Evolutionary conservation across 2,329 filamentous ascomycete genomes (phyloP), one percentile per base, ranked within the genome.

Genomic region (Pseudocercospora fijiensis): DNA sequence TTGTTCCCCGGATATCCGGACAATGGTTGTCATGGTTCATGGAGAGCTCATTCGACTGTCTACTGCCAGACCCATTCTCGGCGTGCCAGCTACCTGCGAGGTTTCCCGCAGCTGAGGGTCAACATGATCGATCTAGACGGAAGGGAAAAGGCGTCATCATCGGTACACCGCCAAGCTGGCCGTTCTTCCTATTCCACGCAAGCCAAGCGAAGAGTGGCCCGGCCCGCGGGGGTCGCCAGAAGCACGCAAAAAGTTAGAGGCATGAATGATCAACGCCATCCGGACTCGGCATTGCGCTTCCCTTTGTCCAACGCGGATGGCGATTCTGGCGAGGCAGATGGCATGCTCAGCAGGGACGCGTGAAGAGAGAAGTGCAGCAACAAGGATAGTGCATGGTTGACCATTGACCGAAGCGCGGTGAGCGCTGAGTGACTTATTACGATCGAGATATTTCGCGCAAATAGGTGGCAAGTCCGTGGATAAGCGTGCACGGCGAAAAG

Each of bases 191-290:
- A 10, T 11, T 26, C 45, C 45, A 49, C 45, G 45, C 45, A 49
- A 53, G 49, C 49, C 49, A 53, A 53, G 49, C 22, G 24, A 53
- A 53, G 28, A 24, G 49, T 53, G 49, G 49, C 1, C 20, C 37
- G 49, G n/a, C n/a, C n/a, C n/a, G n/a, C n/a, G 24, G 49, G 49
- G 49, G 26, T 53, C 49, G 24, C 7, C 49, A 26, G 18, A 22
- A 49, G n/a, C 24, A 26, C 16, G 45, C 10, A 28, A 28, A 53
- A 53, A 53, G 22, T 28, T 53, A 26, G 26, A 53, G 26, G 26
- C 22, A 53, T 26, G 49, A 53, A 53, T 53, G 49, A 53, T 53
- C 49, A 53, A 53, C 49, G 49, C 49, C 49, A 27, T 53, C 49
- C 11, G 22, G 24, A 30, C 26, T 49, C 45, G 7, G 45, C 45